Evolutionary conservation across 495 filamentous ascomycete genomes (phyloP).

Genomic region (Neurospora sp.): DNA sequence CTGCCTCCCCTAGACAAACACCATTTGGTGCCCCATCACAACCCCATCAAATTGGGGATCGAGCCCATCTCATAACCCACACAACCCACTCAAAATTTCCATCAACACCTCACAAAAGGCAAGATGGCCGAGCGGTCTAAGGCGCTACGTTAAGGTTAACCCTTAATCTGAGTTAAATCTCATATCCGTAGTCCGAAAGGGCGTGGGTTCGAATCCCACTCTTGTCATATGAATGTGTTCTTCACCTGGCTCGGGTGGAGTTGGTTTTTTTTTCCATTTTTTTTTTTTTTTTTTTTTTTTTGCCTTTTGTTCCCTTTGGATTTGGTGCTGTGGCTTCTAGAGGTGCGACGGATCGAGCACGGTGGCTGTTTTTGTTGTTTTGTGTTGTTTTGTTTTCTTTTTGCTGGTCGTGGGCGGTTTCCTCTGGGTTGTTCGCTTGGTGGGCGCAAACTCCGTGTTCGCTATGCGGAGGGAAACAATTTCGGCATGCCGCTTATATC

Average conservation of each 20-base stretch:
- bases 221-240: background rate
- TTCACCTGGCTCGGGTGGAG: no score
- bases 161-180: slow-evolving; percentile 5
- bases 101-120: background rate
- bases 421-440: no score
- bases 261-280: background rate
- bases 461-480: no score
- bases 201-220: slow-evolving; percentile 10
- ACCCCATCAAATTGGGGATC: no score
- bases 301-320: no score
- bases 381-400: no score
- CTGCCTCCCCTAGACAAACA: background rate
- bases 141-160: slow-evolving; percentile 19
- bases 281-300: background rate
- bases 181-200: slow-evolving; percentile 1
- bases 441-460: no score
- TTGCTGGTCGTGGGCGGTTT: no score
- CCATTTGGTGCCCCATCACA: background rate
- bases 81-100: background rate
- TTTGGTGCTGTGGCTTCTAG: no score
- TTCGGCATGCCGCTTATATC: no score
- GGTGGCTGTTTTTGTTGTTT: no score
- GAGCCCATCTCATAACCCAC: background rate
- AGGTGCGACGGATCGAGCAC: no score
- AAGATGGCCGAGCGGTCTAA: slow-evolving; percentile 19